Conservation (phyloP, 2,329 filamentous ascomycete genomes). For the Dryadomyces sulphureus region DNA sequence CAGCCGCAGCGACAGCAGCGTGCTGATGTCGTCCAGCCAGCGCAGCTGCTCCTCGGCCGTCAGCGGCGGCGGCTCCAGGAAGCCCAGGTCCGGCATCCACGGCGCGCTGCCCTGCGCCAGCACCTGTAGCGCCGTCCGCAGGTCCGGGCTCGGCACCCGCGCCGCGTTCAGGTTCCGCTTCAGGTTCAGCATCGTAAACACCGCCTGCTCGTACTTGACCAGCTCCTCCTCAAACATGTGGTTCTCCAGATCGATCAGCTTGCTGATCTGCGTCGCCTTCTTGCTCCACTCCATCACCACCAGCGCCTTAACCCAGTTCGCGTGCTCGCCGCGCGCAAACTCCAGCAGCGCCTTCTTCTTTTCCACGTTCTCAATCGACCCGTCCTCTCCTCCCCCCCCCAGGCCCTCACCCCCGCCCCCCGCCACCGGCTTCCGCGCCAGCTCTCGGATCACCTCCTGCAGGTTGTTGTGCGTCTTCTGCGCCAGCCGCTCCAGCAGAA, state of each 20-base stretch:
- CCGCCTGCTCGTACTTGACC: conserved; percentile 41
- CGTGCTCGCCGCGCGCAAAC: conserved; percentile 66
- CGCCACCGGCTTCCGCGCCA: conserved; percentile 55
- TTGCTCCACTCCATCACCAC: conserved; percentile 86
- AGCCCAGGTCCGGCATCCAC: conserved; percentile 72
- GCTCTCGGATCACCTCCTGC: conserved; percentile 50
- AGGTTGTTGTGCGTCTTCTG: conserved; percentile 75
- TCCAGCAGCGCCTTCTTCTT: conserved; percentile 66
- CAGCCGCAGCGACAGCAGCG: conserved; percentile 66
- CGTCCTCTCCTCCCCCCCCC: no score
- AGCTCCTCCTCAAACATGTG: conserved; percentile 51
- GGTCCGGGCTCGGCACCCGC: conserved; percentile 75
- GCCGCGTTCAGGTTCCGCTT: conserved; percentile 59
- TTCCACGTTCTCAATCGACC: conserved; percentile 47
- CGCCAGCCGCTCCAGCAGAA: conserved; percentile 61
- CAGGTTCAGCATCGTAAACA: conserved; percentile 52
- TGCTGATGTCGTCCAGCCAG: conserved; percentile 69
- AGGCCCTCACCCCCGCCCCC: no score
- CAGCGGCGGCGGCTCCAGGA: conserved; percentile 59
- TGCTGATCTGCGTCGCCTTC: conserved; percentile 63
- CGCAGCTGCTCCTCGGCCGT: conserved; percentile 57
- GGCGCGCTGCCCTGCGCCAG: conserved; percentile 63
- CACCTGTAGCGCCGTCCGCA: conserved; percentile 77
- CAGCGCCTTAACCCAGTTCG: conserved; percentile 83
- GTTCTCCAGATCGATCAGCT: conserved; percentile 71